Evolutionary conservation across 1,284 basidiomycete genomes (phyloP).

Genomic region (Salmacisia buchloeana): DNA sequence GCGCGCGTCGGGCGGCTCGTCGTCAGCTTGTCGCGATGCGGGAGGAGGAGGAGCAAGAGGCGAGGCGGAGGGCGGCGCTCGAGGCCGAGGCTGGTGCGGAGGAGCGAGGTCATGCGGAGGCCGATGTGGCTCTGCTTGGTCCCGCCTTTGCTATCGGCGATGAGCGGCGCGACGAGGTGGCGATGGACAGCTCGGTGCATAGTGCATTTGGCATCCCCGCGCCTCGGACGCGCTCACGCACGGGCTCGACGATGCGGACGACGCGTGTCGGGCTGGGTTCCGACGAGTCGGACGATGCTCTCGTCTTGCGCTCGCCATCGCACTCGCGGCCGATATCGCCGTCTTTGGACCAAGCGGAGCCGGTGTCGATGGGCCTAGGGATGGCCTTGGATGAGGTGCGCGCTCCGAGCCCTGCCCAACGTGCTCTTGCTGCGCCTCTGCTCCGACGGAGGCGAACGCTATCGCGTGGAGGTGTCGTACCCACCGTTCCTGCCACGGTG

Average conservation of each 20-base stretch:
- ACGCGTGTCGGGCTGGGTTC: neutral
- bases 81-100: neutral
- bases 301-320: neutral
- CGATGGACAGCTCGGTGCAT: neutral
- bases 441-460: too few species aligned
- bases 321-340: neutral
- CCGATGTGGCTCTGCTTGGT: neutral
- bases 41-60: neutral
- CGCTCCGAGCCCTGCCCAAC: too few species aligned
- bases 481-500: too few species aligned
- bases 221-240: neutral
- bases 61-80: neutral
- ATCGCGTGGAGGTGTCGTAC: too few species aligned
- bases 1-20: conserved; percentile 14
- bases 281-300: neutral
- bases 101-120: neutral
- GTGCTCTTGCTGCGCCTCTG: too few species aligned
- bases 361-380: too few species aligned
- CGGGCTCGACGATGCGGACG: neutral
- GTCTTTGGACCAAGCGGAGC: too few species aligned
- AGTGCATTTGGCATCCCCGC: neutral
- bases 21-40: neutral
- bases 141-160: too few species aligned
- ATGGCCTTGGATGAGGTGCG: too few species aligned
- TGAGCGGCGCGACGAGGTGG: neutral